Conservation (phyloP, 371 early-diverging fungal species). For the Circinella minor region DNA sequence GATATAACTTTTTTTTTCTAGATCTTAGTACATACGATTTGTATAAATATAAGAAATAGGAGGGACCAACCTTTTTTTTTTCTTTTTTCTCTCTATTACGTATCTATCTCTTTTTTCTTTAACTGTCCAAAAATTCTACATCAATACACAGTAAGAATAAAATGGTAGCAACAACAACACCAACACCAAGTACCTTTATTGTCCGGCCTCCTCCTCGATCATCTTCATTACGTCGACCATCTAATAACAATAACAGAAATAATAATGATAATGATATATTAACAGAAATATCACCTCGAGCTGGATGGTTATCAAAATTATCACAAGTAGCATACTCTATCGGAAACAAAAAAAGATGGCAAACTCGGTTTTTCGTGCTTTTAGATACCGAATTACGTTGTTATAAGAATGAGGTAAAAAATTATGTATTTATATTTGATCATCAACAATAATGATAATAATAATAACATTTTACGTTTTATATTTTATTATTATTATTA, state of each 20-base stretch:
- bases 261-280: too few species aligned
- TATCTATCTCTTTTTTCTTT: background rate
- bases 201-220: slow-evolving; percentile 13
- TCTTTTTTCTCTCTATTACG: background rate
- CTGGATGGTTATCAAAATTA: slow-evolving; percentile 14
- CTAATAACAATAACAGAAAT: background rate
- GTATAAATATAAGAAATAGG: too few species aligned
- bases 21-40: too few species aligned
- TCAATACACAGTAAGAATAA: background rate
- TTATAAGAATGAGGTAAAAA: slow-evolving; percentile 34
- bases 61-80: background rate
- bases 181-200: background rate
- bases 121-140: background rate
- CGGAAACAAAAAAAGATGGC: slow-evolving; percentile 27
- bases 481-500: background rate
- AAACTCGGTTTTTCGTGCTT: slow-evolving; percentile 41
- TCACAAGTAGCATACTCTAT: background rate
- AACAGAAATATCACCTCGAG: background rate
- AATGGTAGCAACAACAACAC: background rate
- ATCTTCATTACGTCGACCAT: slow-evolving; percentile 11
- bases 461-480: background rate
- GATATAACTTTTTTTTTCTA: too few species aligned
- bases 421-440: background rate
- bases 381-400: slow-evolving; percentile 45
- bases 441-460: background rate